Evolutionary conservation across 148 eudicot species (phyloP), one percentile per base, ranked within the genome.

Genomic region (Oxyria digyna): DNA sequence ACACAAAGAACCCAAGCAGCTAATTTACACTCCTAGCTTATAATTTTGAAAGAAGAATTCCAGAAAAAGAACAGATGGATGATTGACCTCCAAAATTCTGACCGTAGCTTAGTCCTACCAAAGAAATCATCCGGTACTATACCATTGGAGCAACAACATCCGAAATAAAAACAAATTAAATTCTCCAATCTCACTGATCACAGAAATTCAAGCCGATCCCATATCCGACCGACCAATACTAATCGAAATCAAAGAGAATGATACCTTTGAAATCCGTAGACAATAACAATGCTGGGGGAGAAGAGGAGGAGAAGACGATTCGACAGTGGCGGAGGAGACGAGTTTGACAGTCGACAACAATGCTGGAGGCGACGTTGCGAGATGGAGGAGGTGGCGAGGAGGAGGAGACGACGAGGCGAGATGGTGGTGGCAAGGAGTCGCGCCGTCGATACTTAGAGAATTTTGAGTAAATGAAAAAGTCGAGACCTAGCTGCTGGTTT

Each of bases 241-340:
- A 29, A 59, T 17, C 1, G 12, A 41, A 20, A 66, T 26, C 8
- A 15, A 26, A 74, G 66, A 49, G n/a, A 82, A 43, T 69, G 59
- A 18, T 15, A 91, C 99, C 96, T 91, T 95, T 95, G 0, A 95
- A 74, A 67, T 95, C 99, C 18, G 91, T 83, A 38, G 99, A 91
- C 76, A n/a, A n/a, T n/a, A n/a, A n/a, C n/a, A n/a, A n/a, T n/a
- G n/a, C n/a, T n/a, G n/a, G n/a, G n/a, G n/a, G n/a, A n/a, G n/a
- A n/a, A n/a, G n/a, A n/a, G n/a, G n/a, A n/a, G n/a, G n/a, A n/a
- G n/a, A n/a, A n/a, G n/a, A n/a, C n/a, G n/a, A n/a, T n/a, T n/a
- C n/a, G n/a, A n/a, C n/a, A n/a, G n/a, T n/a, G n/a, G n/a, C n/a
- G n/a, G n/a, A n/a, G n/a, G n/a, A n/a, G n/a, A n/a, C n/a, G n/a